Evolutionary conservation across 2,329 filamentous ascomycete species (phyloP), one percentile per base, ranked within the genome.

Genomic region (Nemania sp.): DNA sequence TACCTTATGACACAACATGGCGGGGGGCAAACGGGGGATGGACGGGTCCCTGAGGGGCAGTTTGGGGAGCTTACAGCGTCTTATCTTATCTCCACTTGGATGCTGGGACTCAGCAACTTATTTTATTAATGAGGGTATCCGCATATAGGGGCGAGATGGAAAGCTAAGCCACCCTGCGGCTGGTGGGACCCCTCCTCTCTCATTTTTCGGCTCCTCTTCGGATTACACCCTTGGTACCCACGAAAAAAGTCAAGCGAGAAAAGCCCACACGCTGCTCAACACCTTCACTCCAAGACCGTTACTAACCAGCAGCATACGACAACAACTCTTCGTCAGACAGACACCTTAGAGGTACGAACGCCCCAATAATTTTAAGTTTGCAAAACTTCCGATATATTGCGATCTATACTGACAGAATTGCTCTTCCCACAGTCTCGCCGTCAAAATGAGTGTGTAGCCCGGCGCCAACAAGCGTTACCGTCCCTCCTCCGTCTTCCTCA

Each of bases 381-480:
- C 53, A 15, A 24, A 49, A 57, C 41, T 10, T 18, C 18, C 24
- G 5, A 35, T 22, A 27, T 53, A 13, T 45, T 10, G 15, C 61
- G 43, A 63, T 56, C 13, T 3, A 10, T 70, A 72, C 72, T 73
- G 60, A 73, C 69, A 38, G 27, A 55, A 53, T 45, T 52, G n/a
- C 29, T 59, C 24, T 52, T 15, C 15, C 47, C 45, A 65, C 57
- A 77, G 76, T 75, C 73, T 76, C 70, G 73, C 69, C 70, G 73
- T 72, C 76, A 78, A 78, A 71, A 79, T 79, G 77, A 79, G 77
- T 79, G 72, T 71, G 77, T 77, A 70, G 65, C 60, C 66, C 55
- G 65, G 62, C 51, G 66, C 22, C 62, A 53, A 57, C 41, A n/a
- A 53, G 38, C 38, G 15, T 41, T 15, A 41, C 38, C 11, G 32